Evolutionary conservation across 495 filamentous ascomycete species (phyloP), one percentile per base, ranked within the genome.

Genomic region (Aspergillus asperescens): DNA sequence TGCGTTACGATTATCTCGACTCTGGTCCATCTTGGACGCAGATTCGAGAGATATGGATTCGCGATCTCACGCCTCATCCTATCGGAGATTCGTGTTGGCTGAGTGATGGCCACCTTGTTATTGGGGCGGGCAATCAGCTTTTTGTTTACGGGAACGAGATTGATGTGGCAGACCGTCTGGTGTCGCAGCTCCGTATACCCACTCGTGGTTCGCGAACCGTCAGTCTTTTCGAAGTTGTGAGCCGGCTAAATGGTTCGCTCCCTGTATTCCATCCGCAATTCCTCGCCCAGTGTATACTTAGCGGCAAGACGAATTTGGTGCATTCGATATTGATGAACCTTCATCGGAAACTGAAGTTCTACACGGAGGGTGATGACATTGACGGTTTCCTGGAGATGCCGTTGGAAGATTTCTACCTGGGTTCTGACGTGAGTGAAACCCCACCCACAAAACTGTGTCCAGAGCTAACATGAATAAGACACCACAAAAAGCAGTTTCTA

Each of bases 191-290:
- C 38, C 74, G 83, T 20, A 74, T 89, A 35, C 78, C 85, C 10
- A 69, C 77, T 25, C 74, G 76, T n/a, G 66, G 79, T 13, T 59
- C 67, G 15, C 50, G 62, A 19, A 63, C 65, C 1, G 62, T 81
- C 4, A 84, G 92, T 61, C 66, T 96, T 12, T 95, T 94, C 57
- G 83, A 89, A 6, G 78, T 91, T 10, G 86, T 95, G 22, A 84
- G 85, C 48, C 74, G 85, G 40, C 68, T 97, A 32, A 96, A 96
- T 62, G 89, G 89, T 0, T 88, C 90, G 13, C 72, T 96, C 25
- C 92, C 94, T 5, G 80, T 94, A 7, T 99, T 91, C 61, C 93
- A 99, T 58, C 94, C 94, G 7, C 89, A 95, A 60, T 89, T 95
- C 55, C 66, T 99, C 7, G 84, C 86, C 51, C 90, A 96, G 64